These are phyloP conservation scores for Asterella californica DNA, from an alignment of 225 moss, liverwort and hornwort species.

Conservation along the genomic window DNA sequence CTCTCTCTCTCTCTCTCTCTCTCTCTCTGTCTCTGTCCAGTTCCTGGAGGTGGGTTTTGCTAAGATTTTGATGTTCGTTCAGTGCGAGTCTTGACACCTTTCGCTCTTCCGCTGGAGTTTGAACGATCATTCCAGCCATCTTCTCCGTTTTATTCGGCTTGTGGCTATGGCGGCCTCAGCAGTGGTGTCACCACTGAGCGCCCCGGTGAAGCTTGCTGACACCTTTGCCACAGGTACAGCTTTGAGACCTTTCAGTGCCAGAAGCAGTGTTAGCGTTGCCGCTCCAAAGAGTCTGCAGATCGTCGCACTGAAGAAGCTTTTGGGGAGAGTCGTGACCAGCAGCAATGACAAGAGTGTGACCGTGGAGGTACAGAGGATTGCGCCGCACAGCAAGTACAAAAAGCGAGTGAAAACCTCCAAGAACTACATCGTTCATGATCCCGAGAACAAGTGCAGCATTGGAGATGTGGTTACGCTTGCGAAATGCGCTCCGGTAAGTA, in stretches of 20 bases:
- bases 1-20: too few relatives aligned
- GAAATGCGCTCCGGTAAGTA: conserved; percentile 84
- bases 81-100: too few relatives aligned
- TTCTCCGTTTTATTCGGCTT: neutral
- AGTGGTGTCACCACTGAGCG: conserved; percentile 24
- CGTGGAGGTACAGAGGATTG: conserved; percentile 76
- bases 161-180: conserved; percentile 41
- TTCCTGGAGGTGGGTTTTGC: too few relatives aligned
- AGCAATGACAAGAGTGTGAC: conserved; percentile 73
- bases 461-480: conserved; percentile 73
- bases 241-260: neutral
- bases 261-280: neutral
- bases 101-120: neutral
- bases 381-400: conserved; percentile 66
- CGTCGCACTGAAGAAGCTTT: conserved; percentile 82
- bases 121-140: neutral
- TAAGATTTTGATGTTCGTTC: too few relatives aligned
- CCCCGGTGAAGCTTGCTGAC: conserved; percentile 27
- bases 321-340: conserved; percentile 70
- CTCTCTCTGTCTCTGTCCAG: too few relatives aligned
- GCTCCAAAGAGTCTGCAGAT: conserved; percentile 45
- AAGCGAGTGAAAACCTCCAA: conserved; percentile 71
- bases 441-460: conserved; percentile 71
- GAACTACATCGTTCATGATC: conserved; percentile 95
- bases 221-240: conserved; percentile 31